Conservation (phyloP, 2,329 filamentous ascomycete species). For the Hypomyces rosellus region DNA sequence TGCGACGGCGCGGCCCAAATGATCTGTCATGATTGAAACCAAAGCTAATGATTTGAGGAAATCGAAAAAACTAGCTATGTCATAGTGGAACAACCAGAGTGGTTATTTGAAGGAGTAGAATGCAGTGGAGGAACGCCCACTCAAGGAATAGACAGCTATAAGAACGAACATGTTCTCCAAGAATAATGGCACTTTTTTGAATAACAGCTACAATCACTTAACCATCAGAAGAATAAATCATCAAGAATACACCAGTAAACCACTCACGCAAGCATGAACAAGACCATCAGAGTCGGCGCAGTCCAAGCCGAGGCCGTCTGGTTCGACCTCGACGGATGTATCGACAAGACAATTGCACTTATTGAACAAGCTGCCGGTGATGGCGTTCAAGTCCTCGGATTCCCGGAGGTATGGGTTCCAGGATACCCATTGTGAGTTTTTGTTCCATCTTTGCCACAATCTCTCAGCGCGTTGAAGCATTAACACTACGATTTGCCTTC, state of each 20-base stretch:
- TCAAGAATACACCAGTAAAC: too few species aligned
- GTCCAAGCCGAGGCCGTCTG: constrained; percentile 54
- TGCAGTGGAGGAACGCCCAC: constrained; percentile 31
- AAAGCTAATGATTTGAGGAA: too few species aligned
- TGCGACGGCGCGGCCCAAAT: too few species aligned
- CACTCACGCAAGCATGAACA: neutral
- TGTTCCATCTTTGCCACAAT: constrained; percentile 11
- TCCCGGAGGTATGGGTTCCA: constrained; percentile 46
- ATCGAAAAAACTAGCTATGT: too few species aligned
- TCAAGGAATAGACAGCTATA: neutral
- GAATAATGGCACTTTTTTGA: neutral
- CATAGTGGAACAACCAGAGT: constrained; percentile 9
- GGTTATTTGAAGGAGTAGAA: constrained; percentile 24
- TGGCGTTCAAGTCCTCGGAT: constrained; percentile 46
- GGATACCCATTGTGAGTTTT: constrained; percentile 41
- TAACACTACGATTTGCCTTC: neutral
- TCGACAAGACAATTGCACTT: constrained; percentile 48
- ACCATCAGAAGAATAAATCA: too few species aligned
- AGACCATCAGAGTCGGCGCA: constrained; percentile 35
- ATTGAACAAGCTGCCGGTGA: constrained; percentile 47
- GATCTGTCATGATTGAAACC: too few species aligned
- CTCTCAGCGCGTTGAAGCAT: neutral
- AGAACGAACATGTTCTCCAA: neutral
- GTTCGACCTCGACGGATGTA: constrained; percentile 47
- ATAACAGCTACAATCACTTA: too few species aligned